Evolutionary conservation across 768 basidiomycete genomes (phyloP), one percentile per base, ranked within the genome.

Genomic region (Baorangia bicolor): DNA sequence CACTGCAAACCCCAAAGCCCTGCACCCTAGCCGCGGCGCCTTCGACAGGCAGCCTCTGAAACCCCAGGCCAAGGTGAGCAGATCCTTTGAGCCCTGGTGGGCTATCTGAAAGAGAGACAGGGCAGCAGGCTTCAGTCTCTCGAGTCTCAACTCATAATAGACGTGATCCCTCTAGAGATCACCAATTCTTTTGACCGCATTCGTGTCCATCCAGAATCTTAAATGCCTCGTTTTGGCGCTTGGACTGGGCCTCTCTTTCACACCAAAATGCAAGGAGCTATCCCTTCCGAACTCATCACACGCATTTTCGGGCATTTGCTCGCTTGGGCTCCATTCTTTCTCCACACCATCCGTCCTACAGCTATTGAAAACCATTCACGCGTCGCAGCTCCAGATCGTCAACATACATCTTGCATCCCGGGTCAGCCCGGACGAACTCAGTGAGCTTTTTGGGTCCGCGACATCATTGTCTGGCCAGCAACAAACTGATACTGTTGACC

Each of bases 221-320:
- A 63, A 56, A 27, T 56, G 49, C 14, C 31, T 66, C 31, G 64
- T 65, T 27, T 39, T 65, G 23, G 60, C 60, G 2, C 55, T 65
- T 11, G 63, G 63, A 4, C 52, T 42, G 6, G 37, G 55, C 5
- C 13, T 63, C 31, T 23, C 43, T 25, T 62, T 63, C 51, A 41
- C 40, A 1, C 16, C 12, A 3, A 62, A 58, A 43, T 44, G 51
- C 21, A 62, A 63, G 49, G 42, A 33, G 4, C 20, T 53, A 2
- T 53, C 56, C 16, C 51, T 62, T 25, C 27, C 43, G 1, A 34
- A 43, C 7, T 9, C 59, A 3, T 39, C 57, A 10, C 31, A 42
- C 8, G 49, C 51, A 3, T 63, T 64, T 11, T 53, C 51, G 3
- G 13, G 37, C 13, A 37, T 63, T 41, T 34, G 44, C 33, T 56